A percentile compares a stretch with the other conserved stretches of the same genome.
Conservation (phyloP, 2,329 filamentous ascomycete species). For the Microcera coccophila region DNA sequence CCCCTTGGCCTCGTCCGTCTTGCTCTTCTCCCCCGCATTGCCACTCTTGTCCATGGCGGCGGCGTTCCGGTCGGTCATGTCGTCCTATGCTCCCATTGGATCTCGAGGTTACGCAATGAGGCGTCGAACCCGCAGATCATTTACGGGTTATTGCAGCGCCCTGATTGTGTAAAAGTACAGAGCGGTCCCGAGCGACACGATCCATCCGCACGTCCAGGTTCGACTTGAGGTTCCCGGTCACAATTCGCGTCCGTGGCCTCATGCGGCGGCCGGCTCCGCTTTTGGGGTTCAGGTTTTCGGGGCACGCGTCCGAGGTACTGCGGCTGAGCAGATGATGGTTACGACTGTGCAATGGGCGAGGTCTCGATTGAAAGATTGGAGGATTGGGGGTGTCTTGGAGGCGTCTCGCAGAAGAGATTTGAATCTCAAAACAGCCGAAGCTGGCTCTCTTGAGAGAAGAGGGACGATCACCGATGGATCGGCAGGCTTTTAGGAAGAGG, state of each 20-base stretch:
- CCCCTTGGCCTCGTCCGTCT: conserved; percentile 27
- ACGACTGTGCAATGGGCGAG: too few relatives aligned
- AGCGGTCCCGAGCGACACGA: not conserved
- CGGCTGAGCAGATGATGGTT: too few relatives aligned
- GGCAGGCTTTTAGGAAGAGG: not conserved
- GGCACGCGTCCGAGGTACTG: not conserved
- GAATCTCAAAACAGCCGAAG: conserved; percentile 12
- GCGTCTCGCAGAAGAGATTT: conserved; percentile 11
- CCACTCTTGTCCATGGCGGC: conserved; percentile 31
- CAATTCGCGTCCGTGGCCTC: not conserved
- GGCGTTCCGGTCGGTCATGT: conserved; percentile 34
- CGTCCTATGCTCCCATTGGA: conserved; percentile 33
- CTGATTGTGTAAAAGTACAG: not conserved
- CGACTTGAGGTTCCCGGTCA: not conserved
- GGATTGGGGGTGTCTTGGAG: conserved; percentile 1
- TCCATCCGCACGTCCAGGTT: not conserved
- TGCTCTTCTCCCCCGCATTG: conserved; percentile 25
- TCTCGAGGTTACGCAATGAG: conserved; percentile 32
- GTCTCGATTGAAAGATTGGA: not conserved
- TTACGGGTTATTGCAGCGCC: conserved; percentile 29
- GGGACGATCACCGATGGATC: conserved; percentile 15
- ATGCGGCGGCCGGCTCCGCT: not conserved
- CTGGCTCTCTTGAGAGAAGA: conserved; percentile 11
- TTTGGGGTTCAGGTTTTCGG: not conserved
- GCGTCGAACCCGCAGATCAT: conserved; percentile 29